These are phyloP conservation scores for Podosphaera aphanis DNA, from an alignment of 2,329 filamentous ascomycete genomes.

Conservation along the genomic window DNA sequence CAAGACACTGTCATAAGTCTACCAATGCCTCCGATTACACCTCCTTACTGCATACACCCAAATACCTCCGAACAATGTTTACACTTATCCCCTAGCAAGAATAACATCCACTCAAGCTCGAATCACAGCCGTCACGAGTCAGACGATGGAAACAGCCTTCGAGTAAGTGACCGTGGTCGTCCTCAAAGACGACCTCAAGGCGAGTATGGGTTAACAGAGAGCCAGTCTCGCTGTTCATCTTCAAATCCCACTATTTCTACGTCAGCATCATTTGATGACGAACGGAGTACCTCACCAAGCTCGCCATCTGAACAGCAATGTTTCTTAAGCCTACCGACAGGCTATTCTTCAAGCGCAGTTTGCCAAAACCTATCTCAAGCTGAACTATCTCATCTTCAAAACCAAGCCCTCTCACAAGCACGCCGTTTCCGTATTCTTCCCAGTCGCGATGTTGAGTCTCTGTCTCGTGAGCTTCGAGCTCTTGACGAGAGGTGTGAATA, in stretches of 20 bases:
- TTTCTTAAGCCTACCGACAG: conserved; percentile 37
- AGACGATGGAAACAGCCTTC: conserved; percentile 21
- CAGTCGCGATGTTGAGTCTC: conserved; percentile 35
- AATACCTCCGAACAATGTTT: conserved; percentile 1
- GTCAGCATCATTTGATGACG: not conserved
- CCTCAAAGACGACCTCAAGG: conserved; percentile 29
- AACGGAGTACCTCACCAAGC: not conserved
- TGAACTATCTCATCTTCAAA: conserved; percentile 29
- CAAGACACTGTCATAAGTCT: not conserved
- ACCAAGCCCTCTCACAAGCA: conserved; percentile 38
- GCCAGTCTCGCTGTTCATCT: not conserved
- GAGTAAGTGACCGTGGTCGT: conserved; percentile 35
- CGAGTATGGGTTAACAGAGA: conserved; percentile 6
- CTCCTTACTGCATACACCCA: not conserved
- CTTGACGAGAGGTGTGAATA: conserved; percentile 63
- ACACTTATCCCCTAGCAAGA: not conserved
- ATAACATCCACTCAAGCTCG: conserved; percentile 4
- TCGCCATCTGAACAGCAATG: conserved; percentile 21
- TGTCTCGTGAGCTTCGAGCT: conserved; percentile 49
- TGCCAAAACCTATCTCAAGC: conserved; percentile 21
- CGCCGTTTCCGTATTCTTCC: conserved; percentile 40
- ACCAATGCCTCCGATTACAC: conserved; percentile 3
- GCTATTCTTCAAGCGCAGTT: conserved; percentile 31
- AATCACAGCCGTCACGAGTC: conserved; percentile 30
- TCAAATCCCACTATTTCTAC: not conserved